Percentiles rank a stretch among this genome's conserved stretches.
Evolutionary conservation across 2,329 filamentous ascomycete genomes (phyloP).

Genomic region (Exophiala sideris): DNA sequence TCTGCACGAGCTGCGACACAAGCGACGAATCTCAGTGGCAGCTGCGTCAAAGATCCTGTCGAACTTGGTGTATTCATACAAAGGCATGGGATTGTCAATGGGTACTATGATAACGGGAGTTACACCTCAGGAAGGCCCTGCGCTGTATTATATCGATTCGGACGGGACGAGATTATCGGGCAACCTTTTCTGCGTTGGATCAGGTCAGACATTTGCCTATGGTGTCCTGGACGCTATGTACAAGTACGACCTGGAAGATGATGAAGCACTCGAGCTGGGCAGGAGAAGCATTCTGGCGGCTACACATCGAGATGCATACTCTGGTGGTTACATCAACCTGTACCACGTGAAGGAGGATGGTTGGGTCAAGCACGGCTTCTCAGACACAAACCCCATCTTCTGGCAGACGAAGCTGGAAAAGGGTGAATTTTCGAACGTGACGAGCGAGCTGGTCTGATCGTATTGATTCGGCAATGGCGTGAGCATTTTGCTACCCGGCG

Average conservation of each 20-base stretch:
- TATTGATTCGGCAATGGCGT: not conserved
- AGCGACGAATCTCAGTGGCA: constrained; percentile 95
- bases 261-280: constrained; percentile 88
- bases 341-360: constrained; percentile 99
- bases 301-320: constrained; percentile 97
- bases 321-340: constrained; percentile 95
- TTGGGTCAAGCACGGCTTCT: constrained; percentile 99
- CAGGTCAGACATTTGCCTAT: constrained; percentile 97
- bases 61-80: constrained; percentile 97
- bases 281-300: constrained; percentile 90
- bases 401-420: constrained; percentile 99
- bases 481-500: constrained; percentile 4
- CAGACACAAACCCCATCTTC: constrained; percentile 97
- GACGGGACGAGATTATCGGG: constrained; percentile 90
- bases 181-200: constrained; percentile 97
- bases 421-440: constrained; percentile 97
- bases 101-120: constrained; percentile 99
- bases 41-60: constrained; percentile 97
- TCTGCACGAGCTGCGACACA: constrained; percentile 97
- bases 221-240: constrained; percentile 97
- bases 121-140: constrained; percentile 89
- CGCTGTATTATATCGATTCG: constrained; percentile 98
- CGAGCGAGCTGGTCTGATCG: constrained; percentile 35
- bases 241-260: constrained; percentile 77
- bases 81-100: constrained; percentile 98